Evolutionary conservation across 2,329 filamentous ascomycete species (phyloP), one percentile per base, ranked within the genome.

Genomic region (Trichoderma polysporum): DNA sequence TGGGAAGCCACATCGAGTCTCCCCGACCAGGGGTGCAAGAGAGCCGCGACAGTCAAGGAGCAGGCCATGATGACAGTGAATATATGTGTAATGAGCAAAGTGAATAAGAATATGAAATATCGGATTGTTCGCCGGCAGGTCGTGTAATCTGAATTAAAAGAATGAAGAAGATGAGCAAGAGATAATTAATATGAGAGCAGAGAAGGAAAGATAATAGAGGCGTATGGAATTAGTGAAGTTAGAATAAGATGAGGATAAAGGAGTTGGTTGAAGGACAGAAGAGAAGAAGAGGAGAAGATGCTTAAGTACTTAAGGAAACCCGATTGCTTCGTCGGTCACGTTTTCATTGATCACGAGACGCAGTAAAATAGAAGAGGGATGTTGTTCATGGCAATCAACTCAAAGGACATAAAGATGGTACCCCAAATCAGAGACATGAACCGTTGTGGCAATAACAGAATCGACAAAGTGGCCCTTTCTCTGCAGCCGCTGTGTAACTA

Each of bases 1-100:
- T 22, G 22, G 9, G 41, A 49, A 1, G 19, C 33, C 1, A 47
- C n/a, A 7, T 66, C 63, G 6, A 59, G 29, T 12, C 63, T 19
- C 7, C 53, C 63, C 2, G 53, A 66, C 41, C 63, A 66, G 8
- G 54, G 63, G 19, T 66, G 53, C 4, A 66, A 17, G 4, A 66
- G 54, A 22, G 63, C 63, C 17, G 41, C 63, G 13, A 59, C 45
- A 15, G 39, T 66, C 19, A 39, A 33, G 6, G 63, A 66, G 3
- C 25, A 33, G 9, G 63, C n/a, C 63, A 66, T 66, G 5, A 2
- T 37, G 37, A 2, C 1, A 13, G 15, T 9, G 0, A 9, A 39
- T 25, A 6, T 13, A 3, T 31, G 25, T 49, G 29, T 33, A 29
- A n/a, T 2, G 13, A 27, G 22, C 0, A 19, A 41, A 7, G 13